Evolutionary conservation across 345 rosid genomes (phyloP).

Genomic region (Moringa oleifera): DNA sequence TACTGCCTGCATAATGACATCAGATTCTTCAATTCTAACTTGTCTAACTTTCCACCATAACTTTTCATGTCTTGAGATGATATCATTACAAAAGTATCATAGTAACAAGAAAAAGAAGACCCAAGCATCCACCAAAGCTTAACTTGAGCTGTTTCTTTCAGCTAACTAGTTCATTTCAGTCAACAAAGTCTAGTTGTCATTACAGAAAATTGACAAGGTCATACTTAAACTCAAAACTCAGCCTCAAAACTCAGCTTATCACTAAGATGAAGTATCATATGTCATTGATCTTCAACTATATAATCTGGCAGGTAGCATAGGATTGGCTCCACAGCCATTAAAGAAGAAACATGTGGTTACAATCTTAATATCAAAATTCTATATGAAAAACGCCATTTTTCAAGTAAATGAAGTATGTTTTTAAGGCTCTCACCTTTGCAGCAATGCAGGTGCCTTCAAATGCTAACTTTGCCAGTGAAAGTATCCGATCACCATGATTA

Average conservation of each 20-base stretch:
- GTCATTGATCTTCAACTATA: neutral
- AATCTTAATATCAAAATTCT: no score
- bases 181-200: neutral
- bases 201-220: no score
- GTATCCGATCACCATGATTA: conserved; percentile 75
- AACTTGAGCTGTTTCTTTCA: neutral
- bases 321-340: neutral
- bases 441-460: conserved; percentile 69
- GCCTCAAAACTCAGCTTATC: no score
- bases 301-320: neutral
- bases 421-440: conserved; percentile 55
- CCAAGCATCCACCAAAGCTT: neutral
- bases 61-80: neutral
- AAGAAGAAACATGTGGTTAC: no score
- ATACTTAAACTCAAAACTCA: neutral
- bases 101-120: neutral
- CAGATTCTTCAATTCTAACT: no score
- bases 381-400: neutral
- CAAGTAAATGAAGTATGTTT: neutral
- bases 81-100: neutral
- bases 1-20: no score
- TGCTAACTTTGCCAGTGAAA: conserved; percentile 79
- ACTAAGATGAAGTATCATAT: neutral
- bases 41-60: neutral
- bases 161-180: neutral